phyloP scores from a whole-genome alignment of 2,329 filamentous ascomycete genomes.

The Nemania sp. region DNA sequence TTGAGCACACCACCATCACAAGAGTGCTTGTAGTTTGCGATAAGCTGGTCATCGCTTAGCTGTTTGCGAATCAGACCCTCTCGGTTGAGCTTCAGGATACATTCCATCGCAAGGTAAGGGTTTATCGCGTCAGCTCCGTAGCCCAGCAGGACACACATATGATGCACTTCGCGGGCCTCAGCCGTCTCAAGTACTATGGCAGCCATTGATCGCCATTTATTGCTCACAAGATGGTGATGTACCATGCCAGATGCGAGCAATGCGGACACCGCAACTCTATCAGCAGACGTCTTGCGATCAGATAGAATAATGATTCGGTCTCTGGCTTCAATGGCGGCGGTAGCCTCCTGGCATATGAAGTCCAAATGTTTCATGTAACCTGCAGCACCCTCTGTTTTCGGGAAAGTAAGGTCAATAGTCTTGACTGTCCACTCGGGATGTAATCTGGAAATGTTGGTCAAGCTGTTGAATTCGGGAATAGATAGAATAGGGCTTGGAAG shows the following conservation, averaged over 20 bases:
- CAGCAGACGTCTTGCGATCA: slow-evolving; percentile 80
- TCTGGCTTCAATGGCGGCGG: slow-evolving; percentile 77
- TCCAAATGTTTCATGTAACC: slow-evolving; percentile 89
- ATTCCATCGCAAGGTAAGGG: slow-evolving; percentile 94
- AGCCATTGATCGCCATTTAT: slow-evolving; percentile 90
- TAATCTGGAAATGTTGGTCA: slow-evolving; percentile 74
- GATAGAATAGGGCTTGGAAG: slow-evolving; percentile 88
- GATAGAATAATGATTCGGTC: slow-evolving; percentile 89
- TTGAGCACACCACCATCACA: slow-evolving; percentile 96
- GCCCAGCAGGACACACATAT: slow-evolving; percentile 97
- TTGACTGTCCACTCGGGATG: slow-evolving; percentile 85
- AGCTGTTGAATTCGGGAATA: slow-evolving; percentile 85
- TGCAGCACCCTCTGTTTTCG: slow-evolving; percentile 77
- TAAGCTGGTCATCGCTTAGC: slow-evolving; percentile 76
- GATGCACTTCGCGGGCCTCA: slow-evolving; percentile 94
- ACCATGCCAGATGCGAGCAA: slow-evolving; percentile 90
- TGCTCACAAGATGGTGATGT: slow-evolving; percentile 91
- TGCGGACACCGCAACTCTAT: slow-evolving; percentile 83
- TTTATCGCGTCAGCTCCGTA: slow-evolving; percentile 95
- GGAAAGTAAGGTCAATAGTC: slow-evolving; percentile 90
- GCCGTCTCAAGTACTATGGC: slow-evolving; percentile 89
- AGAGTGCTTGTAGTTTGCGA: slow-evolving; percentile 96
- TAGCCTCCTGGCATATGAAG: slow-evolving; percentile 82
- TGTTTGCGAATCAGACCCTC: slow-evolving; percentile 93
- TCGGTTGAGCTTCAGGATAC: slow-evolving; percentile 93